phyloP scores from a whole-genome alignment of 495 filamentous ascomycete species.

The Xanthoparmelia taractica region DNA sequence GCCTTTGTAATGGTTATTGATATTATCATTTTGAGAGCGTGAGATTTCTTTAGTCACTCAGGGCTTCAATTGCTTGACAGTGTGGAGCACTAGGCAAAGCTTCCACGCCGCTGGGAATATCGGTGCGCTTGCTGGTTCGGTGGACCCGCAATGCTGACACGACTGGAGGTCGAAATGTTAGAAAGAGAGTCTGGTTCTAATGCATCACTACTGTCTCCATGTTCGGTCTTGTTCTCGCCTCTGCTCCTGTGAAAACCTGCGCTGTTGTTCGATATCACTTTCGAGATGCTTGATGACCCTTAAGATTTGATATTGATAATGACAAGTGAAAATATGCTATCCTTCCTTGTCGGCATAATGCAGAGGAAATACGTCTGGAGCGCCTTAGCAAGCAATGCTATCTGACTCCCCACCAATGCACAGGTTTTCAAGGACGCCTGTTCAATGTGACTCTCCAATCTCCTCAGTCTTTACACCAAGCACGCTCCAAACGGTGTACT shows the following conservation, averaged over 20 bases:
- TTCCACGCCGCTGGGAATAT: neutral
- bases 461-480: conserved; percentile 15
- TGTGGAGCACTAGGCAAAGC: neutral
- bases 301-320: no score
- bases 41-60: neutral
- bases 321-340: neutral
- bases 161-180: neutral
- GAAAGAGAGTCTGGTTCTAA: neutral
- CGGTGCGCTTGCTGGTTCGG: neutral
- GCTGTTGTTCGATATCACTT: neutral
- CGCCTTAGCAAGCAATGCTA: neutral
- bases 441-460: neutral
- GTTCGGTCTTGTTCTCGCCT: neutral
- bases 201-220: neutral
- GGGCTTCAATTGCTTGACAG: neutral
- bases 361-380: neutral
- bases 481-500: conserved; percentile 41
- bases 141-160: neutral
- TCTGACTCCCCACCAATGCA: neutral
- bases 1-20: neutral
- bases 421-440: neutral
- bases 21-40: neutral
- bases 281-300: neutral
- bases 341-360: neutral
- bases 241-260: neutral